Conservation (phyloP, 179 eudicot species). For the Drosera spatulata region DNA sequence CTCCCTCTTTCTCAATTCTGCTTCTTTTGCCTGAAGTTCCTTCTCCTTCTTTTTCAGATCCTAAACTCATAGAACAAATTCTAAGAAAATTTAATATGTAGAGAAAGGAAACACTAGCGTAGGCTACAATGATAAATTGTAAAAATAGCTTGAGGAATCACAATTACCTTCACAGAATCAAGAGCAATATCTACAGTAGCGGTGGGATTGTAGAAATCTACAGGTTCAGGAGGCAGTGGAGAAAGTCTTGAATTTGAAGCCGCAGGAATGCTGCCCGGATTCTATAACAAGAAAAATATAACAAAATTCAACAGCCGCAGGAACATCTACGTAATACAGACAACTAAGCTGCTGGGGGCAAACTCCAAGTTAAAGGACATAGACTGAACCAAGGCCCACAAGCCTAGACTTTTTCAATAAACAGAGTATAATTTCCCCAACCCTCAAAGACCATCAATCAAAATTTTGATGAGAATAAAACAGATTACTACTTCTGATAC, state of each 20-base stretch:
- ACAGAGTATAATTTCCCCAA: too few relatives aligned
- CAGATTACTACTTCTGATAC: too few relatives aligned
- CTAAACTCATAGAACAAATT: slow-evolving; percentile 22
- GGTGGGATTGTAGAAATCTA: slow-evolving; percentile 15
- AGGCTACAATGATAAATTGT: slow-evolving; percentile 1
- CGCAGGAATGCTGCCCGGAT: slow-evolving; percentile 67
- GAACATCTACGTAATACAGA: neutral
- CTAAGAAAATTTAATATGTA: neutral
- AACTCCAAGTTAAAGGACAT: neutral
- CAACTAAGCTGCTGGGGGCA: neutral
- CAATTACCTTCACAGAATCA: slow-evolving; percentile 54
- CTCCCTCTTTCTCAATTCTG: too few relatives aligned
- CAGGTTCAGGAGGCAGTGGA: slow-evolving; percentile 93
- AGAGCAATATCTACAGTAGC: slow-evolving; percentile 91
- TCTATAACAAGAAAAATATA: slow-evolving; percentile 11
- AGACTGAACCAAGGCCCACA: too few relatives aligned
- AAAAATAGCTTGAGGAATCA: neutral
- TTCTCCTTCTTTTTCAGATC: slow-evolving; percentile 87
- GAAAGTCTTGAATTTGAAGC: slow-evolving; percentile 70
- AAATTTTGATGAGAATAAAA: too few relatives aligned
- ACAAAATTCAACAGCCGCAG: neutral
- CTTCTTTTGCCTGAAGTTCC: slow-evolving; percentile 59
- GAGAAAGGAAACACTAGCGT: neutral
- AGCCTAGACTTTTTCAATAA: too few relatives aligned
- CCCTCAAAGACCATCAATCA: too few relatives aligned